A percentile compares a stretch with the other conserved stretches of the same genome.
phyloP scores from a whole-genome alignment of 345 rosid species.

The Gossypium turneri region DNA sequence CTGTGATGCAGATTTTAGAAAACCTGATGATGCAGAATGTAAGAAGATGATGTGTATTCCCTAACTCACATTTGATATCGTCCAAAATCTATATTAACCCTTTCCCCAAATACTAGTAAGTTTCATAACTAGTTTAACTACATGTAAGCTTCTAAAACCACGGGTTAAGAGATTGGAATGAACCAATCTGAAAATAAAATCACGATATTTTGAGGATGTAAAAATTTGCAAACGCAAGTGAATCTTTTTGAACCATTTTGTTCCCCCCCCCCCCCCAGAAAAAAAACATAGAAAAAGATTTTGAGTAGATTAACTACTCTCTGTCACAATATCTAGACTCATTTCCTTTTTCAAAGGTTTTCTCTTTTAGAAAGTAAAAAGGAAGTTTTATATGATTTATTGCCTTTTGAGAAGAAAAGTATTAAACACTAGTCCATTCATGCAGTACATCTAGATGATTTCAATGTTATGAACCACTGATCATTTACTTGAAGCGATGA shows the following conservation, averaged over 20 bases:
- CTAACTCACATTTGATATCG: background rate
- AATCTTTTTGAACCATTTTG: background rate
- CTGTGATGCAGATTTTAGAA: background rate
- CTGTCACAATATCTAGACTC: background rate
- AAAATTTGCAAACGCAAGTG: background rate
- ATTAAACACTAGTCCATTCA: background rate
- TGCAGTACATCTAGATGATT: background rate
- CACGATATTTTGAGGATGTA: background rate
- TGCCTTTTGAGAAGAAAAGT: background rate
- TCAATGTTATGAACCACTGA: background rate
- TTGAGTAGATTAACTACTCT: background rate
- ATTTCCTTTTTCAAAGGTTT: background rate
- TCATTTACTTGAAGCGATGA: background rate
- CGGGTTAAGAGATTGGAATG: background rate
- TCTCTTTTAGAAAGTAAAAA: background rate
- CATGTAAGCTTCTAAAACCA: background rate
- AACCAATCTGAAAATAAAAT: conserved; percentile 4
- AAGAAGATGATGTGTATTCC: background rate
- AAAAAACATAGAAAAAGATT: background rate
- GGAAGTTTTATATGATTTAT: background rate
- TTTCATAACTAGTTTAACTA: background rate
- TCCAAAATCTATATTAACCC: background rate
- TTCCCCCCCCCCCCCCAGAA: no score
- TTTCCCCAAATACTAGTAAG: background rate
- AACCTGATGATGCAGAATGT: background rate